Evolutionary conservation across 176 grass and related monocot species (phyloP).

Genomic region (Urochloa ruziziensis): DNA sequence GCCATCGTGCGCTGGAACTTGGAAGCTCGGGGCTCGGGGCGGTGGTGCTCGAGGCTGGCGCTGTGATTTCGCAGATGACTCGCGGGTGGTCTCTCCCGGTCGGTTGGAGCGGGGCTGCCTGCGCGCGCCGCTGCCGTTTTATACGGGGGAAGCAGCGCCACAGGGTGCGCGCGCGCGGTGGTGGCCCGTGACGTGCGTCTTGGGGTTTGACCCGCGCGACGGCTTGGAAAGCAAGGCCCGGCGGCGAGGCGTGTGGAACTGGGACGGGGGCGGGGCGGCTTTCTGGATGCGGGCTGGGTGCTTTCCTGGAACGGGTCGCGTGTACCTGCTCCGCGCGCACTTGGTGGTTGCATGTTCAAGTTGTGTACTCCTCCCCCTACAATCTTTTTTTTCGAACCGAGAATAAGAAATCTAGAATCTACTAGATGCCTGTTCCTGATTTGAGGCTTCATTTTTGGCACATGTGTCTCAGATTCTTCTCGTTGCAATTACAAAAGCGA

Average conservation of each 20-base stretch:
- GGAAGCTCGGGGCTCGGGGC: no score
- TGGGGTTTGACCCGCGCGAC: constrained; percentile 19
- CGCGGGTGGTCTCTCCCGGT: not conserved
- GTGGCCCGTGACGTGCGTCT: not conserved
- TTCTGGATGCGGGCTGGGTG: not conserved
- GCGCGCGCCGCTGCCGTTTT: constrained; percentile 19
- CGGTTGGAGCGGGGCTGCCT: constrained; percentile 1
- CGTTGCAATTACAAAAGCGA: not conserved
- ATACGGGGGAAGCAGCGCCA: not conserved
- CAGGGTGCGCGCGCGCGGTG: not conserved
- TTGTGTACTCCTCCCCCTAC: not conserved
- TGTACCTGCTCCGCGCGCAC: not conserved
- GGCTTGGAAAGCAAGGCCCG: constrained; percentile 28
- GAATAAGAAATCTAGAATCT: not conserved
- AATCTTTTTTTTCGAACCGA: not conserved
- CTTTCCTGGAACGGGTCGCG: constrained; percentile 9
- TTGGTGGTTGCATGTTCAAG: not conserved
- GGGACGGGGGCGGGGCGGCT: not conserved
- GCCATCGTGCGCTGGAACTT: constrained; percentile 12
- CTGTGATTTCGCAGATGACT: not conserved
- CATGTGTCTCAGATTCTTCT: not conserved
- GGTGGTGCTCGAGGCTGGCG: not conserved
- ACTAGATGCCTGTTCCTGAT: not conserved
- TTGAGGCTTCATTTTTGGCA: not conserved
- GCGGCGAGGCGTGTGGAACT: constrained; percentile 8